Percentiles rank a stretch among this genome's conserved stretches.
phyloP scores from a whole-genome alignment of 371 early-diverging fungal species.

The Apophysomyces variabilis region DNA sequence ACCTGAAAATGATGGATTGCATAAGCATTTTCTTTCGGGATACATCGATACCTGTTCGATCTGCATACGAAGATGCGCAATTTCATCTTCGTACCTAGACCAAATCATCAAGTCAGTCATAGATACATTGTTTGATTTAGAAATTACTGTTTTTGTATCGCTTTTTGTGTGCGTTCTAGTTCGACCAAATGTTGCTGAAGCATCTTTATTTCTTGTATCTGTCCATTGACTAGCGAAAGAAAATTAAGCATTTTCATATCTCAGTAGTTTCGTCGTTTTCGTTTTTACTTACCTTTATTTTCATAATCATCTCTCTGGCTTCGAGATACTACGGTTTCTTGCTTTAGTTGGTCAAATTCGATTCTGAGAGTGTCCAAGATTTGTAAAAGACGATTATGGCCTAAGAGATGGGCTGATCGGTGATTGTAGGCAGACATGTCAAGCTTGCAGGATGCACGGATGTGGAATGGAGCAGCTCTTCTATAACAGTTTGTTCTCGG shows the following conservation, averaged over 20 bases:
- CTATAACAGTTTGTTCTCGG: not conserved
- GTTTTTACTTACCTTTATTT: slow-evolving; percentile 68
- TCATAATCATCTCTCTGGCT: slow-evolving; percentile 86
- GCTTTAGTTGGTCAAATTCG: slow-evolving; percentile 77
- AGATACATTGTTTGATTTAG: not conserved
- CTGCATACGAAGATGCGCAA: slow-evolving; percentile 45
- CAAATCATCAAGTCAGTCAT: not conserved
- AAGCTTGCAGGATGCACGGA: not conserved
- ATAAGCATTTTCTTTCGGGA: not conserved
- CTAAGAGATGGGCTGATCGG: slow-evolving; percentile 70
- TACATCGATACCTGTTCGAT: slow-evolving; percentile 38
- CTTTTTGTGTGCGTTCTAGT: slow-evolving; percentile 73
- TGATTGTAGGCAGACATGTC: slow-evolving; percentile 67
- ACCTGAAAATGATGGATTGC: not conserved
- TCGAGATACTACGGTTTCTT: slow-evolving; percentile 72
- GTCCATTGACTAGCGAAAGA: slow-evolving; percentile 51
- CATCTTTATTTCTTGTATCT: slow-evolving; percentile 71
- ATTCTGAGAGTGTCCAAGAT: slow-evolving; percentile 77
- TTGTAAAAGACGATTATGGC: slow-evolving; percentile 68
- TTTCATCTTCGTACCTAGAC: slow-evolving; percentile 56
- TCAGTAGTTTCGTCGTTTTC: too few species aligned
- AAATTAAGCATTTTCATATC: not conserved
- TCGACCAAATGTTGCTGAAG: slow-evolving; percentile 78
- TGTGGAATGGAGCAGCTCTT: not conserved
- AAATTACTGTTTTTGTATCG: slow-evolving; percentile 66